phyloP scores from a whole-genome alignment of 2,329 filamentous ascomycete species.

The Metarhizium guizhouense region DNA sequence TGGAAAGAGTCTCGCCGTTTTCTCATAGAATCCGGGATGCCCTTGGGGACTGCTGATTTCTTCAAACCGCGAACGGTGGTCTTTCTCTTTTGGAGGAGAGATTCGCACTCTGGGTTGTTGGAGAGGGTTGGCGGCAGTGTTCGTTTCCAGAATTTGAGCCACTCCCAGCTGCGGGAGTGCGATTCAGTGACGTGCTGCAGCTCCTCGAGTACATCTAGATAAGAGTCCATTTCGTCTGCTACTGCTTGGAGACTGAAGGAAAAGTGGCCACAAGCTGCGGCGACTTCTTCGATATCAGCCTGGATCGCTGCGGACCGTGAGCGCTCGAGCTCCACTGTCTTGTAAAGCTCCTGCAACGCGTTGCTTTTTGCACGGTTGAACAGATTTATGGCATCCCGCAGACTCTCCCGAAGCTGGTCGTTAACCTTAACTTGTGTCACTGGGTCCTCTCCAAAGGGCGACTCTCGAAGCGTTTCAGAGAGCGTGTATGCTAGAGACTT shows the following conservation, averaged over 20 bases:
- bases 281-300: conserved; percentile 93
- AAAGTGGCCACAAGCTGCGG: conserved; percentile 95
- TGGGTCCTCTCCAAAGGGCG: conserved; percentile 66
- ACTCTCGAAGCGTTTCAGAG: conserved; percentile 77
- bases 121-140: not conserved
- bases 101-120: conserved; percentile 34
- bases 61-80: conserved; percentile 33
- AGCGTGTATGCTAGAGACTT: conserved; percentile 91
- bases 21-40: conserved; percentile 46
- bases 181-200: conserved; percentile 63
- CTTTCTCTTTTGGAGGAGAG: conserved; percentile 27
- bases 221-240: conserved; percentile 77
- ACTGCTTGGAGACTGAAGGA: conserved; percentile 87
- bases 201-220: conserved; percentile 77
- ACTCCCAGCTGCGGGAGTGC: conserved; percentile 64
- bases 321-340: conserved; percentile 62
- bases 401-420: conserved; percentile 68
- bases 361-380: conserved; percentile 69
- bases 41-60: conserved; percentile 45
- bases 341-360: conserved; percentile 73
- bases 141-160: conserved; percentile 70
- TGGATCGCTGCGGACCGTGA: conserved; percentile 65
- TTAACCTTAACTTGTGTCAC: conserved; percentile 65
- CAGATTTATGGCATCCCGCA: conserved; percentile 69
- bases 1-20: conserved; percentile 42